Conservation (phyloP, 148 eudicot species). For the Drosera capensis region DNA sequence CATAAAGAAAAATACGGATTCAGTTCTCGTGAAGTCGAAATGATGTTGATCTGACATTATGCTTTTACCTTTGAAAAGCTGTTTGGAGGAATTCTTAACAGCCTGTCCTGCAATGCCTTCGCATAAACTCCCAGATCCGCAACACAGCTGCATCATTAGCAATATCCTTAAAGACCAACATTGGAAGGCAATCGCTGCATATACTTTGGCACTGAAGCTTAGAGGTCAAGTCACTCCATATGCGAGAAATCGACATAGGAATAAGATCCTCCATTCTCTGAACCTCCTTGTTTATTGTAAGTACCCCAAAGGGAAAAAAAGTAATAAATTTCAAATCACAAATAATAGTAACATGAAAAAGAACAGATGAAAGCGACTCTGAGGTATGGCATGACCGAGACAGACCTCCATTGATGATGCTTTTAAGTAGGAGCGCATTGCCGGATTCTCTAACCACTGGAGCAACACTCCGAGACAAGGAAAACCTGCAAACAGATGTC, state of each 20-base stretch:
- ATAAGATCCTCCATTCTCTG: constrained; percentile 33
- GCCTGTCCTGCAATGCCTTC: not conserved
- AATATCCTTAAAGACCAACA: too few species aligned
- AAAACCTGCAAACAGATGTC: constrained; percentile 45
- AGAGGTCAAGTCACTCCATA: constrained; percentile 49
- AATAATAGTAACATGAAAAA: not conserved
- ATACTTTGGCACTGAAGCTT: constrained; percentile 52
- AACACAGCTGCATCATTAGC: constrained; percentile 28
- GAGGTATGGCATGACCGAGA: constrained; percentile 5
- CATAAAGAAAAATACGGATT: not conserved
- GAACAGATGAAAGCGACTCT: not conserved
- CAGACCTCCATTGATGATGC: constrained; percentile 79
- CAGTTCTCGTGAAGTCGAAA: too few species aligned
- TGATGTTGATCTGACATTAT: not conserved
- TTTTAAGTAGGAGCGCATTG: constrained; percentile 74
- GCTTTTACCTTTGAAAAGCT: constrained; percentile 39
- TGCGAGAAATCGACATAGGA: constrained; percentile 19
- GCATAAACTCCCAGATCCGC: constrained; percentile 51
- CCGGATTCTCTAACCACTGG: constrained; percentile 97
- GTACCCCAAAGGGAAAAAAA: constrained; percentile 56
- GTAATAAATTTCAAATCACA: too few species aligned
- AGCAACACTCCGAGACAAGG: constrained; percentile 90
- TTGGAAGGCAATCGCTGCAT: too few species aligned
- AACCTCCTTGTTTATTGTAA: constrained; percentile 68
- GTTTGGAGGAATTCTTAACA: not conserved